Evolutionary conservation across 140 eudicot genomes (phyloP).

Genomic region (Erigeron philadelphicus): DNA sequence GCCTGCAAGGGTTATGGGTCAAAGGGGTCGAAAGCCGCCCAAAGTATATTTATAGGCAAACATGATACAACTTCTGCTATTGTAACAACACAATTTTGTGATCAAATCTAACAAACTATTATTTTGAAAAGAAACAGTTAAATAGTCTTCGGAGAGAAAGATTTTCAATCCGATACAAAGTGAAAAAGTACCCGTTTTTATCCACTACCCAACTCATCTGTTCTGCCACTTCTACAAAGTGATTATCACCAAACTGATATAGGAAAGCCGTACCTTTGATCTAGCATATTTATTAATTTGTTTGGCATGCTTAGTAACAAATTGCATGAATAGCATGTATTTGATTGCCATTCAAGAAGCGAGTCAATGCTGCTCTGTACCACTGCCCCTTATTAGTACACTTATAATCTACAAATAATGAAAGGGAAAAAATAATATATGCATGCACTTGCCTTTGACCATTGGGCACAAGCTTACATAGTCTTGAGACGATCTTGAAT

Average conservation of each 20-base stretch:
- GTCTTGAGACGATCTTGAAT: constrained; percentile 95
- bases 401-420: not conserved
- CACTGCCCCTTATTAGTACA: constrained; percentile 33
- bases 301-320: constrained; percentile 71
- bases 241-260: not conserved
- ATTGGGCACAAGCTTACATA: constrained; percentile 84
- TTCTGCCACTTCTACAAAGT: not conserved
- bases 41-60: not conserved
- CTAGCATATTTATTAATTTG: constrained; percentile 63
- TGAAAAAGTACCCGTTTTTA: not conserved
- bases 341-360: constrained; percentile 92
- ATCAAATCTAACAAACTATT: not conserved
- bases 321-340: constrained; percentile 86
- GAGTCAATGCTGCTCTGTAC: constrained; percentile 96
- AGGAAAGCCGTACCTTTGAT: constrained; percentile 46
- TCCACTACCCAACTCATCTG: not conserved
- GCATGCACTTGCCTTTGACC: constrained; percentile 63
- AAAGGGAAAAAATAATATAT: not conserved
- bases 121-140: not conserved
- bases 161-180: not conserved
- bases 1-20: not conserved
- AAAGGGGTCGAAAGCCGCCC: not conserved
- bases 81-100: not conserved
- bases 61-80: not conserved
- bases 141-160: not conserved